Evolutionary conservation across 805 yeast genomes (phyloP), one percentile per base, ranked within the genome.

Genomic region (Hyphopichia homilentoma): DNA sequence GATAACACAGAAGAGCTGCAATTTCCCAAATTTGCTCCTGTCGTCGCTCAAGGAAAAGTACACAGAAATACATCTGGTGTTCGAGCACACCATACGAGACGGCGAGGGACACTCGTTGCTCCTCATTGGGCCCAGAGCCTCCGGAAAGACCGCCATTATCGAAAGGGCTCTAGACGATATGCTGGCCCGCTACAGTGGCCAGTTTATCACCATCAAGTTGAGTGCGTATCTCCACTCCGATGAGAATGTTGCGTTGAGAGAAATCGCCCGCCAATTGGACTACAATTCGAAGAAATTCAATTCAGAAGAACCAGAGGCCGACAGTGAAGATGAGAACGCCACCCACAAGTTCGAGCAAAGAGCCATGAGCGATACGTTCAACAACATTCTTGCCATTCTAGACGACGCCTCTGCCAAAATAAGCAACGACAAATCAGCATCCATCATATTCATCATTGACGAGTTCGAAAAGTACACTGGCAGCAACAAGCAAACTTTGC

Each of bases 231-330:
- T 80, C 3, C 96, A 86, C 50, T 51, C 70, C 4, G 87, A 82
- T 43, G 97, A 90, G 49, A 73, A 69, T 29, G 61, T 73, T 30
- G 97, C 97, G 0, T 73, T 93, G 9, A 71, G 89, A 32, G 89
- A 86, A 43, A 83, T 93, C 36, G 95, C 96, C 0, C 66, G 81
- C 27, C 97, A 89, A 54, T 59, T 90, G 25, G 95, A 86, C 50
- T 50, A 52, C 40, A 49, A 44, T 27, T 41, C 51, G 6, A 38
- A 35, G 19, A 38, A 36, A 15, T 30, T 35, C 40, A 39, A 26
- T 16, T 18, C 14, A 13, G 40, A 38, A 25, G 30, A 24, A 21
- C 34, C 27, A n/a, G 23, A 26, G 4, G 12, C 18, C 7, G 39
- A 38, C 7, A 33, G 30, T 4, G 35, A 40, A n/a, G 40, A 41